Evolutionary conservation across 225 moss, liverwort and hornwort species (phyloP).

Genomic region (Polytrichum formosum): DNA sequence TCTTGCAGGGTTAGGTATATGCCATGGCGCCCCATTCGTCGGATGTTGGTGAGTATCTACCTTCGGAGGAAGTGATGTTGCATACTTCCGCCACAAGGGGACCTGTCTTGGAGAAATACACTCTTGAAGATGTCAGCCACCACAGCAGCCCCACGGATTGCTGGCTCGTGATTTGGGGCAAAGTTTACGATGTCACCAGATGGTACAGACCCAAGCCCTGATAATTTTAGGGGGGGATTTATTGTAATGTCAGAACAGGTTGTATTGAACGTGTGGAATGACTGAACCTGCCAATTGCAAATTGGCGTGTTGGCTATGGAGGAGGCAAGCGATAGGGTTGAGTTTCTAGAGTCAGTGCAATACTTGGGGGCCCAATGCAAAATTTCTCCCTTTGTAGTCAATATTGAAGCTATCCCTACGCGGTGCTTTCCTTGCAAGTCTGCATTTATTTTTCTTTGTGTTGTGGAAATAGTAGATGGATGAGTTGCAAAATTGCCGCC

Average conservation of each 20-base stretch:
- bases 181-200: conserved; percentile 84
- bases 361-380: no score
- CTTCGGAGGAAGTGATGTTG: conserved; percentile 35
- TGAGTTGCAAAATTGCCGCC: neutral
- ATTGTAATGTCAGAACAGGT: neutral
- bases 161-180: conserved; percentile 96
- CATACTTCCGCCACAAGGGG: conserved; percentile 17
- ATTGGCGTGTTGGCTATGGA: neutral
- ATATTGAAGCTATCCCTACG: no score
- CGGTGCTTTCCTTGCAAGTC: no score
- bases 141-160: conserved; percentile 79
- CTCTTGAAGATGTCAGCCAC: conserved; percentile 74
- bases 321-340: no score
- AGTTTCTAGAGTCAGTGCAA: no score
- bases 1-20: neutral
- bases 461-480: neutral
- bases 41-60: conserved; percentile 30
- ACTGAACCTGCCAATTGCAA: neutral
- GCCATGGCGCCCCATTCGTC: conserved; percentile 58
- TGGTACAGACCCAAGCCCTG: conserved; percentile 46
- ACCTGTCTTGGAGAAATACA: conserved; percentile 51
- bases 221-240: no score
- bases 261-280: neutral
- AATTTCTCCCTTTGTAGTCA: no score
- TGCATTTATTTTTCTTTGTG: neutral